These are phyloP conservation scores for Termitomyces sp. DNA, from an alignment of 768 basidiomycete genomes.

Conservation along the genomic window DNA sequence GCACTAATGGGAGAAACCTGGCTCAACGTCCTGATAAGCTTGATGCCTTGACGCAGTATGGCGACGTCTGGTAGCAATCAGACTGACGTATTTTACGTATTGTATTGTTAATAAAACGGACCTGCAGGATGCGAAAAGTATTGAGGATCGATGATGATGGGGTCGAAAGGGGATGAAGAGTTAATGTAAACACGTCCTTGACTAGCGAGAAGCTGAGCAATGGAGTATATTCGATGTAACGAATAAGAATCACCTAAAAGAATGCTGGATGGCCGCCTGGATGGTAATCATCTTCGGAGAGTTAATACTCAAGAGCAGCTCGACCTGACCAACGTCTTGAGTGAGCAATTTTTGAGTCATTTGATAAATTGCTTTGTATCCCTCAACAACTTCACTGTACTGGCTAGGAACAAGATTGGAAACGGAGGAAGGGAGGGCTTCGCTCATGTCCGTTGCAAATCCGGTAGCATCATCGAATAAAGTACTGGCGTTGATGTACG, in stretches of 20 bases:
- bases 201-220: slow-evolving; percentile 17
- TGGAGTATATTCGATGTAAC: not conserved
- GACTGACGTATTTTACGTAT: not conserved
- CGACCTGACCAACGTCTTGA: slow-evolving; percentile 44
- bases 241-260: slow-evolving; percentile 35
- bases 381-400: slow-evolving; percentile 16
- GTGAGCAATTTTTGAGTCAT: slow-evolving; percentile 33
- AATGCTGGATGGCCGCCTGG: slow-evolving; percentile 64
- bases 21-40: slow-evolving; percentile 53
- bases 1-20: slow-evolving; percentile 43
- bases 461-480: slow-evolving; percentile 27
- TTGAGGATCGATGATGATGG: slow-evolving; percentile 58
- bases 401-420: slow-evolving; percentile 9
- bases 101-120: slow-evolving; percentile 11
- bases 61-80: slow-evolving; percentile 26
- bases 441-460: slow-evolving; percentile 2
- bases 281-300: slow-evolving; percentile 36
- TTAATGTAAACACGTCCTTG: slow-evolving; percentile 61
- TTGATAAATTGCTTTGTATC: slow-evolving; percentile 52
- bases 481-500: slow-evolving; percentile 48
- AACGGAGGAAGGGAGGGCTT: slow-evolving; percentile 3
- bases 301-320: slow-evolving; percentile 45
- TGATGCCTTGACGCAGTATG: slow-evolving; percentile 53
- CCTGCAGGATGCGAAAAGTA: slow-evolving; percentile 55
- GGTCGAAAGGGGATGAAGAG: slow-evolving; percentile 51